These are phyloP conservation scores for Tricholoma saponaceum DNA, from an alignment of 768 basidiomycete species.

Conservation along the genomic window DNA sequence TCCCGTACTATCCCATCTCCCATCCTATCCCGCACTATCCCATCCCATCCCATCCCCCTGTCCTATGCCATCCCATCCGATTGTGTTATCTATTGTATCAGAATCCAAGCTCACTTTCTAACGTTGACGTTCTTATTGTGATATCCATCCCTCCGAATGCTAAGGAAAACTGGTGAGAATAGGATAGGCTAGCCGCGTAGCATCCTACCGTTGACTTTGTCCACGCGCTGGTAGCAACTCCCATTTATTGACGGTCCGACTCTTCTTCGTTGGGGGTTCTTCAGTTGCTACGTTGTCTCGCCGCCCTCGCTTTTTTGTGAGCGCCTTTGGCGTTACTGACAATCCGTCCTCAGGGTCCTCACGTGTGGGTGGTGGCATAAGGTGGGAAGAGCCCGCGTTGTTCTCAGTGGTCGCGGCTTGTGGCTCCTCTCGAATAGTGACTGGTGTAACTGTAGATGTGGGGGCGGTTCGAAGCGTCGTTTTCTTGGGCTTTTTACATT, in stretches of 20 bases:
- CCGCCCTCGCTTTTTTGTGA: background rate
- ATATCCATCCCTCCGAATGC: background rate
- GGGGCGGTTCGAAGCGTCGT: background rate
- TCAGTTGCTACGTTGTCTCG: background rate
- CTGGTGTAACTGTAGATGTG: background rate
- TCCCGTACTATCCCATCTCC: background rate
- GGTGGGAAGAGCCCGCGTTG: background rate
- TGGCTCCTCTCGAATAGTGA: background rate
- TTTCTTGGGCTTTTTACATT: background rate
- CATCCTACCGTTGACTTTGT: background rate
- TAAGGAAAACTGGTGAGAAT: background rate
- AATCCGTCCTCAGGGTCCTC: background rate
- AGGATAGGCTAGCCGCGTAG: background rate
- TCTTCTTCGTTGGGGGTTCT: background rate
- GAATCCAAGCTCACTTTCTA: background rate
- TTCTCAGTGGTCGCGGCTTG: background rate
- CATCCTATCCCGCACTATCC: background rate
- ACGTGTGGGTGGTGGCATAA: background rate
- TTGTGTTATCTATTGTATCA: background rate
- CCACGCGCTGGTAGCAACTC: background rate
- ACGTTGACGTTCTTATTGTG: background rate
- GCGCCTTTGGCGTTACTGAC: background rate
- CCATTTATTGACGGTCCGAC: background rate
- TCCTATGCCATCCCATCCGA: background rate
- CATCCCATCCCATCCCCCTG: background rate